Evolutionary conservation across 371 early-diverging fungal genomes (phyloP), one percentile per base, ranked within the genome.

Genomic region (Haplosporangium sp.): DNA sequence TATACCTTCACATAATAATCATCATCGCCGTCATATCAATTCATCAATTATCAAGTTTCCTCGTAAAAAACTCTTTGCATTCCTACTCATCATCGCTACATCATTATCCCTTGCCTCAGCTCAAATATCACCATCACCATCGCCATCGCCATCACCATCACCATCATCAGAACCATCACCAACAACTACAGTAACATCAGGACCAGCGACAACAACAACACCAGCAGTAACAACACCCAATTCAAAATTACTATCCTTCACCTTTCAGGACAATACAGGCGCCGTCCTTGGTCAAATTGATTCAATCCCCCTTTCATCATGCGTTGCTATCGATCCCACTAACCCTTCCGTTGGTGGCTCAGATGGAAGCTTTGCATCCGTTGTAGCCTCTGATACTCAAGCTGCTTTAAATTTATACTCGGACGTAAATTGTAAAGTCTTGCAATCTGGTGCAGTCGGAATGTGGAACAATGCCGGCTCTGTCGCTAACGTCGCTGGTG

Each of bases 381-480:
- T 39, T 19, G 38, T 7, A 17, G 55, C 79, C 4, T 45, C 11
- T 17, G 71, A 78, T 13, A 57, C 19, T 1, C 67, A 70, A 40
- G 73, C 74, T 2, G 74, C 71, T 7, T 35, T 78, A 61, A 78
- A 78, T 59, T 37, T 73, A 35, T 78, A 78, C 52, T 7, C 34
- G 10, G 57, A 52, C 2, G 17, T 15, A 0, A 60, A 47, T 27
- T 78, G 79, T 15, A 67, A 66, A 50, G 9, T 56, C 37, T 20
- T 45, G 9, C 34, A 58, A 1, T 35, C 37, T 7, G 63, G 67
- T 2, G 47, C 74, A 0, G 73, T 70, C 3, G 79, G 79, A 15
- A 3, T 17, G 38, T 78, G 73, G 74, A 20, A 47, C 27, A 61
- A 58, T 20, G 37, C 58, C 10, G 56, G 19, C 39, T 3, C 60